A percentile compares a stretch with the other conserved stretches of the same genome.
These are phyloP conservation scores for Leccinum pellstonianum DNA, from an alignment of 768 basidiomycete species.

Conservation along the genomic window DNA sequence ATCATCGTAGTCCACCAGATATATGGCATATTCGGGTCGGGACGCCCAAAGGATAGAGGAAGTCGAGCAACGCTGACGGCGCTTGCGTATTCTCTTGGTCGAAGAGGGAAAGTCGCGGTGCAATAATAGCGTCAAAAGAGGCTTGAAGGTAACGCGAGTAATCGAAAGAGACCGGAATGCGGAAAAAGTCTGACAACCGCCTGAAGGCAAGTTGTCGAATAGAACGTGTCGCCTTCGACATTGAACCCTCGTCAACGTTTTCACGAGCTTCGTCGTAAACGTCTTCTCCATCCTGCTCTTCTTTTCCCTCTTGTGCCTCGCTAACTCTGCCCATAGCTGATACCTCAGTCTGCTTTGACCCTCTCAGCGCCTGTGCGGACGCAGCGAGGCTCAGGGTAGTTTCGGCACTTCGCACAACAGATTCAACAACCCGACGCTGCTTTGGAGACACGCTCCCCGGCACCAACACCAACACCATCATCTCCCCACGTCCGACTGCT, in stretches of 20 bases:
- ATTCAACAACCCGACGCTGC: slow-evolving; percentile 84
- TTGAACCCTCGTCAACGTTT: slow-evolving; percentile 29
- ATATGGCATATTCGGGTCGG: slow-evolving; percentile 52
- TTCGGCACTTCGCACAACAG: slow-evolving; percentile 83
- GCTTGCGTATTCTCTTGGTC: neutral
- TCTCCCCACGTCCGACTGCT: slow-evolving; percentile 27
- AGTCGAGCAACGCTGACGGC: neutral
- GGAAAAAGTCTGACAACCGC: slow-evolving; percentile 87
- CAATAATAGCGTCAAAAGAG: slow-evolving; percentile 71
- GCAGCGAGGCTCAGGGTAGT: slow-evolving; percentile 63
- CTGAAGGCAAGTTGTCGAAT: slow-evolving; percentile 84
- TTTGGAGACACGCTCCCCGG: slow-evolving; percentile 43
- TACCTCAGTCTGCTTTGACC: slow-evolving; percentile 22
- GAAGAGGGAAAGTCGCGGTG: slow-evolving; percentile 66
- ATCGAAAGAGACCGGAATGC: slow-evolving; percentile 68
- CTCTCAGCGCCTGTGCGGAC: slow-evolving; percentile 59
- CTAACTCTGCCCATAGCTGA: slow-evolving; percentile 17
- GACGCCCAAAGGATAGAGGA: slow-evolving; percentile 60
- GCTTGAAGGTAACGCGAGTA: slow-evolving; percentile 66
- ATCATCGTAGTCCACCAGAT: slow-evolving; percentile 68
- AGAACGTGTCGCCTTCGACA: slow-evolving; percentile 47
- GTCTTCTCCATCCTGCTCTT: slow-evolving; percentile 47
- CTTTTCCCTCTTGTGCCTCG: slow-evolving; percentile 33
- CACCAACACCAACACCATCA: slow-evolving; percentile 22
- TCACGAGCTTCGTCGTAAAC: slow-evolving; percentile 36